A percentile compares a stretch with the other conserved stretches of the same genome.
Evolutionary conservation across 495 filamentous ascomycete species (phyloP).

Genomic region (Aspergillus saccharolyticus): DNA sequence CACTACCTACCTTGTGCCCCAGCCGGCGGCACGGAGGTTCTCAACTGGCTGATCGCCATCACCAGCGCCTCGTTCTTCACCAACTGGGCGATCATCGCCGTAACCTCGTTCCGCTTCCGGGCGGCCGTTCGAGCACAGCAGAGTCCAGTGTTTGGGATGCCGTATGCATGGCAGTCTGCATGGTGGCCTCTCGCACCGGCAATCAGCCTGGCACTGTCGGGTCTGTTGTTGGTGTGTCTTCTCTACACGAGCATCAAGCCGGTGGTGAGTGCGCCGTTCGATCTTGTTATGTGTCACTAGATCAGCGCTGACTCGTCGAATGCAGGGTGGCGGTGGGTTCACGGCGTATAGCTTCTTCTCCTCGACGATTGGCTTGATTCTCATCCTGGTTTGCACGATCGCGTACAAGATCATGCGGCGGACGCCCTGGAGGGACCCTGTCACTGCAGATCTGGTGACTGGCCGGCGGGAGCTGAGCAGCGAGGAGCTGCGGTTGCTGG

Average conservation of each 20-base stretch:
- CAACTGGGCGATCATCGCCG: conserved; percentile 14
- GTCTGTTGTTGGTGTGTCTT: conserved; percentile 5
- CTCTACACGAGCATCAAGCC: conserved; percentile 4
- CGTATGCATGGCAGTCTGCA: conserved; percentile 7
- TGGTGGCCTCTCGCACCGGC: conserved; percentile 9
- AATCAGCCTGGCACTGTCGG: conserved; percentile 1
- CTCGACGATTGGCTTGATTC: conserved; percentile 8
- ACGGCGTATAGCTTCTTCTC: conserved; percentile 17
- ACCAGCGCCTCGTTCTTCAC: conserved; percentile 15
- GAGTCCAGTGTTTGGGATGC: neutral
- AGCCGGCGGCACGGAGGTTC: conserved; percentile 9
- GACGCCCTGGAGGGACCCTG: conserved; percentile 21
- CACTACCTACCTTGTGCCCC: no score
- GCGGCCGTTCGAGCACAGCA: conserved; percentile 9
- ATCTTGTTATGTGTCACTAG: neutral
- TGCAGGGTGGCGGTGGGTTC: conserved; percentile 5
- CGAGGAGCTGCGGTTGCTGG: conserved; percentile 21
- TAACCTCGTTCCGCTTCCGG: conserved; percentile 12
- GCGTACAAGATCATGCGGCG: conserved; percentile 21
- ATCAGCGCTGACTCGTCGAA: neutral
- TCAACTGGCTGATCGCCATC: conserved; percentile 13
- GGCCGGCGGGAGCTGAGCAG: conserved; percentile 14
- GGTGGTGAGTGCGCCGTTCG: conserved; percentile 1
- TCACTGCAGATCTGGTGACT: conserved; percentile 21
- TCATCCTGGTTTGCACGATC: conserved; percentile 4